phyloP scores from a whole-genome alignment of 768 basidiomycete genomes.

The Suillus clintonianus region DNA sequence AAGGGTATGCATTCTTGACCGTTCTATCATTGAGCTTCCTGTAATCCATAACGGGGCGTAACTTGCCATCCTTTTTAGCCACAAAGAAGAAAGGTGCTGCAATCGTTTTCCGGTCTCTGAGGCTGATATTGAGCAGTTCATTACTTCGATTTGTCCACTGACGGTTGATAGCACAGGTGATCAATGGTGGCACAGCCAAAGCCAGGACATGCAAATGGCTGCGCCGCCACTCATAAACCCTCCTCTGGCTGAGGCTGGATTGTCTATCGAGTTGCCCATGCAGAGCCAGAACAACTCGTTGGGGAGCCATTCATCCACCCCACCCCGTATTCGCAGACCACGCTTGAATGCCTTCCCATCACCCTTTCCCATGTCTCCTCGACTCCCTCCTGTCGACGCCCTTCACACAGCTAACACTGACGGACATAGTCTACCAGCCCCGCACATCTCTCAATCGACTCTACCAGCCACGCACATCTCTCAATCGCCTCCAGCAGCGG shows the following conservation, averaged over 20 bases:
- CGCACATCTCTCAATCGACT: too few relatives aligned
- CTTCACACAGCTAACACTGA: too few relatives aligned
- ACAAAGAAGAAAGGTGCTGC: slow-evolving; percentile 14
- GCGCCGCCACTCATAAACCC: not conserved
- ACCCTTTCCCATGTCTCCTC: too few relatives aligned
- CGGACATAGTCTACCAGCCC: too few relatives aligned
- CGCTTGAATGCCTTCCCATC: too few relatives aligned
- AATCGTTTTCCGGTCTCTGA: not conserved
- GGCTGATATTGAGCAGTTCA: not conserved
- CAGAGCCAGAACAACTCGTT: not conserved
- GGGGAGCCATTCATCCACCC: not conserved
- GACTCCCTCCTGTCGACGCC: too few relatives aligned
- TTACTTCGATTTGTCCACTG: not conserved
- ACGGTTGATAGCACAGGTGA: not conserved
- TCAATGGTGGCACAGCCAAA: not conserved
- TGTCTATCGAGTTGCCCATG: not conserved
- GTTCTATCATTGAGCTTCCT: not conserved
- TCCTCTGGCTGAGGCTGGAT: not conserved
- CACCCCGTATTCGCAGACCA: not conserved
- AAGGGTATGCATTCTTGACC: slow-evolving; percentile 2
- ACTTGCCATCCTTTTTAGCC: slow-evolving; percentile 11
- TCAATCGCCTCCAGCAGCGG: too few relatives aligned
- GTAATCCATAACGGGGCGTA: slow-evolving; percentile 19
- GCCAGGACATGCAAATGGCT: not conserved
- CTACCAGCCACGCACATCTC: too few relatives aligned